Evolutionary conservation across 805 yeast genomes (phyloP), one percentile per base, ranked within the genome.

Genomic region (Starmerella scarabaei): DNA sequence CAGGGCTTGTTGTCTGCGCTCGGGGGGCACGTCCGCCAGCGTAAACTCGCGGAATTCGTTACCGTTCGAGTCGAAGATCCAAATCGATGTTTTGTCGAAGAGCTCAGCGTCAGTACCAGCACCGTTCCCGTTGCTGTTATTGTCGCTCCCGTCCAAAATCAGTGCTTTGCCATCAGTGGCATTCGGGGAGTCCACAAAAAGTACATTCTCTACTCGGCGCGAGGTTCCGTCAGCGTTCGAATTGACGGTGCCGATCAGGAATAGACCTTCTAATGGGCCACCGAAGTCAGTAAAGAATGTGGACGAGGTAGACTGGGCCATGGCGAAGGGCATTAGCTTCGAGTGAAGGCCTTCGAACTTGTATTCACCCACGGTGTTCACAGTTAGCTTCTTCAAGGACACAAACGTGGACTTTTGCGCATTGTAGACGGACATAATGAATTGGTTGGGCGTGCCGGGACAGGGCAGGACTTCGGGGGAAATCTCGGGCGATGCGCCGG

Each of bases 11-110:
- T 18, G 20, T 21, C 15, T 24, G 14, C 30, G 34, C 3, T 16
- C 32, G 7, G 15, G 24, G 1, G 41, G 44, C 6, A 40, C 21
- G 8, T 33, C 37, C 14, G 24, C 31, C 9, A 35, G 20, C 5
- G 31, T 34, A 16, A 45, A 37, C 28, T 41, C 49, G 4, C 50
- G 38, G 35, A 47, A 47, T 15, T 35, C 42, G 1, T 32, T 7
- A 3, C 48, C 45, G 15, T 38, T 33, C 17, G 46, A 41, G 33
- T 47, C 50, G 23, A 47, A 47, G 4, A 28, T 5, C 50, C 50
- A 47, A 11, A 47, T 35, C 3, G 35, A 27, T 3, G 39, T 36
- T 19, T 36, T 36, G 11, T 3, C 12, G 7, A 35, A 19, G 23
- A 39, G 41, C n/a, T 41, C 21, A 20, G 33, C 32, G 14, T 30